phyloP scores from a whole-genome alignment of 2,329 filamentous ascomycete genomes.

The Ramularia endophylla region DNA sequence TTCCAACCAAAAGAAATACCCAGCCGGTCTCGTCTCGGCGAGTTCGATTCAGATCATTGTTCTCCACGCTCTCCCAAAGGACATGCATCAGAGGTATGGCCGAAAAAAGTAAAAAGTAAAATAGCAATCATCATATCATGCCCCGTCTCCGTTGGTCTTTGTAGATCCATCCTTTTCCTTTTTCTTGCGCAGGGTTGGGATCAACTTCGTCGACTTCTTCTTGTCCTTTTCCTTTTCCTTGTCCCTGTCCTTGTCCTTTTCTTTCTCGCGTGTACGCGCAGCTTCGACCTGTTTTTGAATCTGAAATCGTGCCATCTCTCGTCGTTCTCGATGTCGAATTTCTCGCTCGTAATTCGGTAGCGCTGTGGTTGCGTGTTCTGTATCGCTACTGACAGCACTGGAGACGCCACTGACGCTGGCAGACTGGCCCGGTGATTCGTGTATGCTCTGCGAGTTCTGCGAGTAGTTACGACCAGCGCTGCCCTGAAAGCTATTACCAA shows the following conservation, averaged over 20 bases:
- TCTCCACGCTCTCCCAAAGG: background rate
- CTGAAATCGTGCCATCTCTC: constrained; percentile 22
- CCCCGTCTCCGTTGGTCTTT: background rate
- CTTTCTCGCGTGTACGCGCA: constrained; percentile 28
- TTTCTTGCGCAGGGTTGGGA: constrained; percentile 33
- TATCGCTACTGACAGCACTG: constrained; percentile 30
- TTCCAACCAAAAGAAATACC: no score
- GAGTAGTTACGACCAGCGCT: constrained; percentile 14
- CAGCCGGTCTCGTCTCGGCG: no score
- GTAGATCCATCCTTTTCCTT: constrained; percentile 25
- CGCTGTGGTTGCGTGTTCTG: constrained; percentile 28
- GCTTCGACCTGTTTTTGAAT: constrained; percentile 32
- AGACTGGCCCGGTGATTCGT: constrained; percentile 14
- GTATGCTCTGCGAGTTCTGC: constrained; percentile 10
- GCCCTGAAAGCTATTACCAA: constrained; percentile 20
- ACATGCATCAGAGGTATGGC: background rate
- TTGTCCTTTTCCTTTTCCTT: constrained; percentile 26
- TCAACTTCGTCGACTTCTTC: constrained; percentile 35
- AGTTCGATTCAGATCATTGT: no score
- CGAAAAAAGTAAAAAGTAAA: background rate
- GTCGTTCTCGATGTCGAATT: constrained; percentile 28
- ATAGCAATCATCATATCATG: constrained; percentile 1
- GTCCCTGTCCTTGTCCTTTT: no score
- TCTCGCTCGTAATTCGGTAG: constrained; percentile 31
- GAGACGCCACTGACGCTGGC: constrained; percentile 27